A percentile compares a stretch with the other conserved stretches of the same genome.
Evolutionary conservation across 495 filamentous ascomycete species (phyloP).

Genomic region (Penicillium canescens): DNA sequence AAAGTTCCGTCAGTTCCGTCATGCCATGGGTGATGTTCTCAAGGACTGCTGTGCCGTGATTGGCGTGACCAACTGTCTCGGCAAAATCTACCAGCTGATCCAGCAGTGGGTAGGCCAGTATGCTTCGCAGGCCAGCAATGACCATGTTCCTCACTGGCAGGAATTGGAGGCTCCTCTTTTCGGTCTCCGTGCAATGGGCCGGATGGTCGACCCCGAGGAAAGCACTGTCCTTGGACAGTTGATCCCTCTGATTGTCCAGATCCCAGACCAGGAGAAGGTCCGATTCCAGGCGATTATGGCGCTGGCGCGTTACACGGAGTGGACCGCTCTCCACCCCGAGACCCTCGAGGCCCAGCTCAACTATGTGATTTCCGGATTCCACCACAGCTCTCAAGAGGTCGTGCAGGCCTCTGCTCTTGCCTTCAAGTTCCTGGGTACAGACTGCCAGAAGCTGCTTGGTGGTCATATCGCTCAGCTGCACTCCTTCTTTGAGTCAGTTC

Average conservation of each 20-base stretch:
- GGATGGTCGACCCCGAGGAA: constrained; percentile 91
- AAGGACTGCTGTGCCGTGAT: constrained; percentile 98
- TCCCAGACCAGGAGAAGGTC: constrained; percentile 93
- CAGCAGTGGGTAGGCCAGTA: constrained; percentile 85
- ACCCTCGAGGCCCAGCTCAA: constrained; percentile 88
- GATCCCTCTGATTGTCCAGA: constrained; percentile 88
- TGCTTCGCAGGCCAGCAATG: constrained; percentile 66
- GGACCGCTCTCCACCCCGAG: constrained; percentile 92
- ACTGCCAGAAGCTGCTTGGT: constrained; percentile 84
- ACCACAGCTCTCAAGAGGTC: constrained; percentile 81
- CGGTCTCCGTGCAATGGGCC: constrained; percentile 92
- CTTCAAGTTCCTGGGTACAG: constrained; percentile 93
- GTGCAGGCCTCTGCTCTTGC: constrained; percentile 87
- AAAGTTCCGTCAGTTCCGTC: constrained; percentile 94
- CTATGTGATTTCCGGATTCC: constrained; percentile 91
- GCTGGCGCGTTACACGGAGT: constrained; percentile 93
- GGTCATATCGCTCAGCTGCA: constrained; percentile 82
- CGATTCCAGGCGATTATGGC: constrained; percentile 98
- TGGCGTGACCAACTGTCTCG: constrained; percentile 83
- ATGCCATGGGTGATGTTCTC: constrained; percentile 95
- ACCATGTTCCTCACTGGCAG: constrained; percentile 94
- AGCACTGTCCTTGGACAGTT: constrained; percentile 81
- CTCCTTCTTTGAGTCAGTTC: constrained; percentile 82
- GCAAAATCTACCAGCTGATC: constrained; percentile 80
- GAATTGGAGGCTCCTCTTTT: constrained; percentile 94